Evolutionary conservation across 306 rosid genomes (phyloP).

Genomic region (Spatholobus suberectus): DNA sequence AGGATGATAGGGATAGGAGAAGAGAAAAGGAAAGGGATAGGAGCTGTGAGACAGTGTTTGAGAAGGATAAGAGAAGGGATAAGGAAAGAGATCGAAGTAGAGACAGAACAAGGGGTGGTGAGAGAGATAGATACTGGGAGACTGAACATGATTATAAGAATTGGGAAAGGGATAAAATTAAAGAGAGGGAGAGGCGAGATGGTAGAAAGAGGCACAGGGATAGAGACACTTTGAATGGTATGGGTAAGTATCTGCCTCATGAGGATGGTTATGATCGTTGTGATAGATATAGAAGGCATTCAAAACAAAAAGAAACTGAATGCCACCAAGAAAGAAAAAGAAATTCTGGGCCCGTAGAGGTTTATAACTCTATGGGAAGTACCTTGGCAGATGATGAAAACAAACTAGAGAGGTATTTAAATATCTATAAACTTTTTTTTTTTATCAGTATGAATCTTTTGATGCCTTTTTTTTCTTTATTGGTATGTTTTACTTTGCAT

Average conservation of each 20-base stretch:
- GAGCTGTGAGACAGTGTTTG: slow-evolving; percentile 53
- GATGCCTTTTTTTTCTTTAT: neutral
- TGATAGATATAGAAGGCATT: slow-evolving; percentile 49
- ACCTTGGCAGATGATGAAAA: slow-evolving; percentile 28
- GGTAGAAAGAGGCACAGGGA: slow-evolving; percentile 42
- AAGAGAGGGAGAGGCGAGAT: slow-evolving; percentile 51
- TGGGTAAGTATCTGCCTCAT: slow-evolving; percentile 46
- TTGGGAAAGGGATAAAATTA: slow-evolving; percentile 40
- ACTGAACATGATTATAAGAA: slow-evolving; percentile 44
- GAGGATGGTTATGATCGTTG: slow-evolving; percentile 41
- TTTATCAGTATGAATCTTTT: neutral
- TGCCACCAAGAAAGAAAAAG: slow-evolving; percentile 35
- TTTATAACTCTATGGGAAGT: slow-evolving; percentile 32
- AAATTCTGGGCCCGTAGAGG: slow-evolving; percentile 33
- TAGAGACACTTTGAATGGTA: slow-evolving; percentile 33
- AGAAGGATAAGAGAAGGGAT: slow-evolving; percentile 56
- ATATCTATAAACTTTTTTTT: neutral
- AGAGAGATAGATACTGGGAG: slow-evolving; percentile 51
- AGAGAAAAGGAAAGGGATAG: slow-evolving; percentile 60
- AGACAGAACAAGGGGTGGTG: slow-evolving; percentile 47
- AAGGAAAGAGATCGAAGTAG: slow-evolving; percentile 52
- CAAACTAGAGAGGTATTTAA: slow-evolving; percentile 48
- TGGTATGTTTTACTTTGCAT: neutral
- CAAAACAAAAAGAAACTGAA: slow-evolving; percentile 51
- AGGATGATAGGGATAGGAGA: slow-evolving; percentile 54